These are phyloP conservation scores for Blastobotrys parvus DNA, from an alignment of 805 yeast species.

Conservation along the genomic window DNA sequence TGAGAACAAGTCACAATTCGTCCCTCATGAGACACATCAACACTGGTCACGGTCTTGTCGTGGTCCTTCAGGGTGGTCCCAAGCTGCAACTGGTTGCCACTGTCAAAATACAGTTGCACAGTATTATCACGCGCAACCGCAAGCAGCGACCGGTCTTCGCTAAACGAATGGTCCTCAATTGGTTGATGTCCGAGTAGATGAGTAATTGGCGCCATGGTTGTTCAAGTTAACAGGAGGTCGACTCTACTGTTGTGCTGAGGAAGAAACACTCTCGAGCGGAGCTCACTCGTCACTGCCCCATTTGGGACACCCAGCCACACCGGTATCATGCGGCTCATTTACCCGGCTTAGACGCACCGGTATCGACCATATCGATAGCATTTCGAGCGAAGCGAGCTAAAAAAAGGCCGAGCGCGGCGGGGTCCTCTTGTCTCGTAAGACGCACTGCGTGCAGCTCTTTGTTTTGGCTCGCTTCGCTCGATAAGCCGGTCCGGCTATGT, in stretches of 20 bases:
- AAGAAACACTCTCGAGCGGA: not conserved
- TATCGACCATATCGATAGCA: too few species aligned
- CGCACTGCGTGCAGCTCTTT: too few species aligned
- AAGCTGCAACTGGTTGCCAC: slow-evolving; percentile 44
- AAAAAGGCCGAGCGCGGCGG: too few species aligned
- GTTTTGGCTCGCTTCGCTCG: too few species aligned
- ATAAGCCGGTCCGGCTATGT: too few species aligned
- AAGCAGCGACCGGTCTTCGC: slow-evolving; percentile 52
- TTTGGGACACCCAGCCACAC: too few species aligned
- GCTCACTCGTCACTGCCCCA: too few species aligned
- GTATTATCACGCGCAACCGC: slow-evolving; percentile 77
- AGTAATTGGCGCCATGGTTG: slow-evolving; percentile 6
- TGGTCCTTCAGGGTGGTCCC: slow-evolving; percentile 69
- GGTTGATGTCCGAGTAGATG: slow-evolving; percentile 63
- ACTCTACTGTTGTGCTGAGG: slow-evolving; percentile 25
- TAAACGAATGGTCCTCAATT: slow-evolving; percentile 86
- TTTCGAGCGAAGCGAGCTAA: too few species aligned
- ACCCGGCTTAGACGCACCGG: too few species aligned
- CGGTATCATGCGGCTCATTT: too few species aligned
- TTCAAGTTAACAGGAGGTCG: slow-evolving; percentile 25
- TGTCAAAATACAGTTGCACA: slow-evolving; percentile 64
- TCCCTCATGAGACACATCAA: slow-evolving; percentile 83
- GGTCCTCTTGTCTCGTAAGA: too few species aligned
- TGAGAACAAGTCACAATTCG: slow-evolving; percentile 94
- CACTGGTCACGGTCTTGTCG: slow-evolving; percentile 90